phyloP scores from a whole-genome alignment of 306 rosid genomes.

The Hippophae tibetana region DNA sequence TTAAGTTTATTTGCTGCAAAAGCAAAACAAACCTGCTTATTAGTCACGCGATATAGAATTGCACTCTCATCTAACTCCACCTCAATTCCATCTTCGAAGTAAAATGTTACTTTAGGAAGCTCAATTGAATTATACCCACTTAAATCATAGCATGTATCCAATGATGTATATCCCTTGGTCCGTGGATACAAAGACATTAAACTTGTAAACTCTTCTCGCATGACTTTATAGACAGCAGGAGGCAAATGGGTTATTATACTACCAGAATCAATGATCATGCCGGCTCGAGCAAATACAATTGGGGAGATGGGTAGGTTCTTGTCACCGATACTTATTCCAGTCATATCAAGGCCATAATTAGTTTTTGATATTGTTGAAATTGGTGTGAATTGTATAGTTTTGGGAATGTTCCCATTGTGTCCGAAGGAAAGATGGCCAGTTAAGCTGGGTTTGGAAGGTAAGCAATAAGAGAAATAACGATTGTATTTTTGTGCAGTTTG shows the following conservation, averaged over 20 bases:
- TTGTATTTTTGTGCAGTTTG: no score
- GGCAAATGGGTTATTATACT: conserved; percentile 19
- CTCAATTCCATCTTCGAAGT: conserved; percentile 6
- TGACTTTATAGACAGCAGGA: conserved; percentile 10
- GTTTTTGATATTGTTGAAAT: no score
- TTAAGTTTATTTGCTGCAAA: conserved; percentile 45
- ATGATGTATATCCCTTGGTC: background rate
- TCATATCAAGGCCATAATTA: conserved; percentile 35
- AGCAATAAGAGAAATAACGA: no score
- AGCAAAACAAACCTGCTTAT: conserved; percentile 47
- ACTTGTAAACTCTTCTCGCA: conserved; percentile 12
- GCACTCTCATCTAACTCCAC: conserved; percentile 4
- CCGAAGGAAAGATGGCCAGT: no score
- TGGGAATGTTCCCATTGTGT: no score
- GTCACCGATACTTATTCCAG: conserved; percentile 35
- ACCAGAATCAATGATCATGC: conserved; percentile 24
- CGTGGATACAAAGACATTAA: conserved; percentile 10
- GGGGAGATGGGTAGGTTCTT: conserved; percentile 23
- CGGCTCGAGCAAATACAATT: conserved; percentile 4
- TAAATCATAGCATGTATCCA: conserved; percentile 24
- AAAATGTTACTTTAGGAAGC: conserved; percentile 13
- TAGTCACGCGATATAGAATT: background rate
- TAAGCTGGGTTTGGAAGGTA: no score
- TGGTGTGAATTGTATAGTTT: no score
- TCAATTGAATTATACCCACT: background rate